phyloP scores from a whole-genome alignment of 2,329 filamentous ascomycete species.

The Exophiala phaeomuriformis region DNA sequence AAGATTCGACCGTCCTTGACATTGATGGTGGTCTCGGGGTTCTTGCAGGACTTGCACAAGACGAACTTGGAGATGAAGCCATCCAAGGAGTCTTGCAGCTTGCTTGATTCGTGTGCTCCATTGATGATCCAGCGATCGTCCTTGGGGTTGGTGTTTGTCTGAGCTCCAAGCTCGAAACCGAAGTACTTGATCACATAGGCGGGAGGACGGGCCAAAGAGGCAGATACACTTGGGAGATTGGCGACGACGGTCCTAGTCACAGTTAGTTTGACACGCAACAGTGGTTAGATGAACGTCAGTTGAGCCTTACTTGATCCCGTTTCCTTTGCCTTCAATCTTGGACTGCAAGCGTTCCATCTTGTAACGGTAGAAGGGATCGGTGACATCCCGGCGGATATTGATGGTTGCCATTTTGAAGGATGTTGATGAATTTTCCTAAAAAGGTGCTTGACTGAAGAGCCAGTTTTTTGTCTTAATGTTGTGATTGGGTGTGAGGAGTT shows the following conservation, averaged over 20 bases:
- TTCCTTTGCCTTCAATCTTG: slow-evolving; percentile 99
- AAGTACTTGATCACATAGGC: slow-evolving; percentile 99
- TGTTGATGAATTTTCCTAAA: slow-evolving; percentile 11
- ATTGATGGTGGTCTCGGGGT: slow-evolving; percentile 91
- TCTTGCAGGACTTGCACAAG: slow-evolving; percentile 99
- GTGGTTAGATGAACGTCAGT: too few species aligned
- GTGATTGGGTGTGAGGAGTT: slow-evolving; percentile 30
- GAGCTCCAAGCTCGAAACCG: slow-evolving; percentile 94
- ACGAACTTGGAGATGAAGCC: slow-evolving; percentile 98
- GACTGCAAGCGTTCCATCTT: slow-evolving; percentile 99
- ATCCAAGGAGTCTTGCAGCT: slow-evolving; percentile 96
- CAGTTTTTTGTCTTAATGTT: slow-evolving; percentile 6
- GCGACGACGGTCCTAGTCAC: slow-evolving; percentile 65
- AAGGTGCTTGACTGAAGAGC: slow-evolving; percentile 2
- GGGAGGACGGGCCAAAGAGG: slow-evolving; percentile 84
- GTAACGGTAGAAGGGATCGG: slow-evolving; percentile 99
- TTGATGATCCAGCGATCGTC: slow-evolving; percentile 99
- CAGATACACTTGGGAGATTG: slow-evolving; percentile 89
- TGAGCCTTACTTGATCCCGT: slow-evolving; percentile 76
- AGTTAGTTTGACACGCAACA: too few species aligned
- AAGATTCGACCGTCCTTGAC: slow-evolving; percentile 90
- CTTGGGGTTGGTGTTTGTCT: slow-evolving; percentile 94
- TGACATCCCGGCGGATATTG: slow-evolving; percentile 71
- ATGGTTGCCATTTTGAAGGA: slow-evolving; percentile 83
- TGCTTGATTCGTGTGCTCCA: slow-evolving; percentile 86